These are phyloP conservation scores for Mortierella antarctica DNA, from an alignment of 192 early-diverging fungal species.

Conservation along the genomic window DNA sequence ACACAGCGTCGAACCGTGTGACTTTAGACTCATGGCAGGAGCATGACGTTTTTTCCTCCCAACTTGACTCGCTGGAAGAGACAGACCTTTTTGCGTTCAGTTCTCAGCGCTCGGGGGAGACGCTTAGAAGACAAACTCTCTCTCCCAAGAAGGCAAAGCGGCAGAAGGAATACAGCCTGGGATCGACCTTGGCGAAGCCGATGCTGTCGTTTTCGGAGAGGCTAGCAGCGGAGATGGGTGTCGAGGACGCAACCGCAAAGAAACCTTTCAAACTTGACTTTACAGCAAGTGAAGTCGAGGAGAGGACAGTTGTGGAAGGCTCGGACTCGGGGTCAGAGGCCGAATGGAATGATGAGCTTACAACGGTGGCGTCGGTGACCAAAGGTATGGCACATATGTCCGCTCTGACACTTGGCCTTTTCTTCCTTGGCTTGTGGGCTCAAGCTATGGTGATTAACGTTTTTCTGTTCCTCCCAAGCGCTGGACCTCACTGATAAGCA, in stretches of 20 bases:
- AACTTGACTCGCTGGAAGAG: slow-evolving; percentile 9
- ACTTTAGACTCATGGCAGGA: neutral
- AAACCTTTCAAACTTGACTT: neutral
- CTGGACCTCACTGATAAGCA: too few species aligned
- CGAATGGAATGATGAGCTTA: slow-evolving; percentile 33
- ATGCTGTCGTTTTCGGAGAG: slow-evolving; percentile 19
- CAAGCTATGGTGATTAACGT: neutral
- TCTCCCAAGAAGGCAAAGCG: slow-evolving; percentile 31
- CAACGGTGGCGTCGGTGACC: neutral
- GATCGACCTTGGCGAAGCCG: neutral
- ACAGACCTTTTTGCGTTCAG: slow-evolving; percentile 12
- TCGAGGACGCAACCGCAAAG: neutral
- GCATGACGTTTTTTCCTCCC: neutral
- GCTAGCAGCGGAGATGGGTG: slow-evolving; percentile 15
- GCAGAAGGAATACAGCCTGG: neutral
- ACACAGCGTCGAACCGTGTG: neutral
- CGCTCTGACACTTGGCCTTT: neutral
- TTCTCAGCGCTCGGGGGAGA: slow-evolving; percentile 32
- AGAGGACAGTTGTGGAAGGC: slow-evolving; percentile 8
- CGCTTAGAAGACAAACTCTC: slow-evolving; percentile 21
- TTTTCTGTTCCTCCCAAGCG: too few species aligned
- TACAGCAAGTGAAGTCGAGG: neutral
- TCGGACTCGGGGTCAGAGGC: slow-evolving; percentile 41
- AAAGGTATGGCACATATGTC: neutral
- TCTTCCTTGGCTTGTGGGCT: neutral